Base-by-base conservation (phyloP, 306 rosid species). In the Vicia faba region DNA sequence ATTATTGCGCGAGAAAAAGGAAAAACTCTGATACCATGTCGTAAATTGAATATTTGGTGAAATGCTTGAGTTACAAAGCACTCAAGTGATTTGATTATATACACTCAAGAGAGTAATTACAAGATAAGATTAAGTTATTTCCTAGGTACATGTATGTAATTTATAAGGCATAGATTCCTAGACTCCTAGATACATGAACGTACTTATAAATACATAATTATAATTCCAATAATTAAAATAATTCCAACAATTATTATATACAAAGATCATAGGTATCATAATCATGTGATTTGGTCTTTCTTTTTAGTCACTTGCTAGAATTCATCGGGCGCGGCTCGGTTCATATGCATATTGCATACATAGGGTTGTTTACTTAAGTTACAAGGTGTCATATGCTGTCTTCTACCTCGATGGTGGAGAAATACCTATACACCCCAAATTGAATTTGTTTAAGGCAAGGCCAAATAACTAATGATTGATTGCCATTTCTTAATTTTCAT, bases 391-490 rank as follows among this genome's bases (percentile, higher is more conserved):
- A 12, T 55, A 55, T 41, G 11, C 10, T 40, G 3, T 35, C 33
- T 50, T 60, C 39, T 66, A 58, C 33, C 35, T 26, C 11, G 7
- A 63, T 35, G 51, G 59, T 28, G 46, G 62, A 69, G 44, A 69
- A 64, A 50, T 25, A 74, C 25, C 60, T 2, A 26, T 11, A 23
- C 57, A 57, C 41, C 29, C 20, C 64, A 18, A 18, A 6, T 29
- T 41, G 13, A 38, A 14, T 28, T 36, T 28, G 46, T 36, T 64
- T 18, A 44, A 68, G 75, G 51, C 19, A 64, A 33, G 41, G 43
- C 11, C 67, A 69, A 59, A 49, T 26, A 45, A 5, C 71, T 38
- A 69, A 60, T 64, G 38, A 35, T 59, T 58, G 20, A 54, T 9
- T 57, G 49, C 35, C 62, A 62, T 41, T 35, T 60, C 41, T 26